A percentile compares a stretch with the other conserved stretches of the same genome.
These are phyloP conservation scores for Chytriomyces sp. DNA, from an alignment of 192 early-diverging fungal species.

Conservation along the genomic window DNA sequence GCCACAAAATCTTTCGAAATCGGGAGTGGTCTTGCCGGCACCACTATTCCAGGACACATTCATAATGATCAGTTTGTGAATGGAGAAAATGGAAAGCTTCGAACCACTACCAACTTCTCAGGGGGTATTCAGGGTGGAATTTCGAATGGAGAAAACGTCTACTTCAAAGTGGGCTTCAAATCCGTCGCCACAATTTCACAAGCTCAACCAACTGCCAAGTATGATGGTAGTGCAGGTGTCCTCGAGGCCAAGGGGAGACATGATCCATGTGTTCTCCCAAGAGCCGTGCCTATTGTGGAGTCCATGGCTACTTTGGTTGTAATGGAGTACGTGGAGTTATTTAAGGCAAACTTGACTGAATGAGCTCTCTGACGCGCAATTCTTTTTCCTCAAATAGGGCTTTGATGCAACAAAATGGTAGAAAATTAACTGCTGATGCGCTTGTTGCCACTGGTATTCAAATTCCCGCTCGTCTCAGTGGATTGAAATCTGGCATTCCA, in stretches of 20 bases:
- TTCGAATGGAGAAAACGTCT: slow-evolving; percentile 92
- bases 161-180: slow-evolving; percentile 98
- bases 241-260: slow-evolving; percentile 93
- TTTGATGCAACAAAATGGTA: slow-evolving; percentile 25
- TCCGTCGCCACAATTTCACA: slow-evolving; percentile 94
- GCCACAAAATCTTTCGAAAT: slow-evolving; percentile 99
- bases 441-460: slow-evolving; percentile 20
- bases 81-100: slow-evolving; percentile 66
- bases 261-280: slow-evolving; percentile 95
- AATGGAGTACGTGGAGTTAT: slow-evolving; percentile 74
- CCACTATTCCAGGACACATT: slow-evolving; percentile 81
- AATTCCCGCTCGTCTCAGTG: slow-evolving; percentile 8
- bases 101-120: slow-evolving; percentile 91
- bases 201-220: slow-evolving; percentile 87
- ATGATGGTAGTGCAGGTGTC: slow-evolving; percentile 78
- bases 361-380: too few relatives aligned
- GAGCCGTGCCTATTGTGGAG: slow-evolving; percentile 98
- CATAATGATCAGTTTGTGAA: slow-evolving; percentile 92
- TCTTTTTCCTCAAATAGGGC: neutral
- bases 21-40: slow-evolving; percentile 90
- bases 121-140: slow-evolving; percentile 97
- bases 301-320: slow-evolving; percentile 91
- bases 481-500: neutral
- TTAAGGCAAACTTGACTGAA: neutral
- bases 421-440: slow-evolving; percentile 6